Evolutionary conservation across 192 early-diverging fungal species (phyloP).

Genomic region (Entomortierella beljakovae): DNA sequence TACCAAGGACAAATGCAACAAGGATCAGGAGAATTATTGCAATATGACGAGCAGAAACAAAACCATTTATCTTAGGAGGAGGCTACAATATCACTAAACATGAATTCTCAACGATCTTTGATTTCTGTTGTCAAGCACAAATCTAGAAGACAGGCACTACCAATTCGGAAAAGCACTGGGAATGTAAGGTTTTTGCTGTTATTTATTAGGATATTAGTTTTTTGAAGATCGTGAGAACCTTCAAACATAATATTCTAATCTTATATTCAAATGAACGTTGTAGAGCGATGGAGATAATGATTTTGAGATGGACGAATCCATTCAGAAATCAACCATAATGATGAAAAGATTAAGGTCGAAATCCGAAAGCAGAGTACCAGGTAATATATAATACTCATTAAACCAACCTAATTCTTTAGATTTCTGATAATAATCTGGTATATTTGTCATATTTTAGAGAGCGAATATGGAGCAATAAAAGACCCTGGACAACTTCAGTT

Average conservation of each 20-base stretch:
- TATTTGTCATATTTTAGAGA: conserved; percentile 7
- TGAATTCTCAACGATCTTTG: not conserved
- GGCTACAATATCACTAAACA: not conserved
- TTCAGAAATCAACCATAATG: conserved; percentile 54
- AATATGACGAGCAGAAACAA: not conserved
- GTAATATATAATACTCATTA: conserved; percentile 7
- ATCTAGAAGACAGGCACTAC: not conserved
- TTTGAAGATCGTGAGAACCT: no score
- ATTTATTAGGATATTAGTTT: not conserved
- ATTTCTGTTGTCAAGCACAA: not conserved
- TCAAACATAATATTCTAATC: not conserved
- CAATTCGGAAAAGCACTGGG: not conserved
- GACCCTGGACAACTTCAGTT: conserved; percentile 7
- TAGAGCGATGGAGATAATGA: conserved; percentile 10
- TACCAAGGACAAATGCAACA: not conserved
- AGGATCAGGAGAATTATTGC: not conserved
- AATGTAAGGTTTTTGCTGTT: conserved; percentile 13
- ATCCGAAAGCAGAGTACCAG: conserved; percentile 36
- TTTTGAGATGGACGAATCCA: conserved; percentile 36
- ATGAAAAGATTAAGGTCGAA: conserved; percentile 46
- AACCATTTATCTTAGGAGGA: not conserved
- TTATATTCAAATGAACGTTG: not conserved
- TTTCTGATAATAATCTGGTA: no score
- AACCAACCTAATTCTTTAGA: not conserved
- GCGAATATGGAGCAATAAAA: conserved; percentile 16